These are phyloP conservation scores for Chlorella ohadii DNA, from an alignment of 139 green algal species.

Conservation along the genomic window DNA sequence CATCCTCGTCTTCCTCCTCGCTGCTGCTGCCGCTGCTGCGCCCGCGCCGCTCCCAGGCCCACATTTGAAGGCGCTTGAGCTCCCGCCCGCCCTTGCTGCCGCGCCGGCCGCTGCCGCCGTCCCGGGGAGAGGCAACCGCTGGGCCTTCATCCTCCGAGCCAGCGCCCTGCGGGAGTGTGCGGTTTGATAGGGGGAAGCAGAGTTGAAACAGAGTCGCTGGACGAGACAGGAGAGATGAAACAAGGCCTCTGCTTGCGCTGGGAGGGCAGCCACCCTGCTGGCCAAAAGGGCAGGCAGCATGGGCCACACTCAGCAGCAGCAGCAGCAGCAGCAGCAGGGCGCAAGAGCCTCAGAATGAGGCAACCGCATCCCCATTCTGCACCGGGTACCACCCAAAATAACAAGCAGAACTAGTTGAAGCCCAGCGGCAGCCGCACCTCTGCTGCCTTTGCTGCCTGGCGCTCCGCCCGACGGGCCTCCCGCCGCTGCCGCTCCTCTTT, in stretches of 20 bases:
- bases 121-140: neutral
- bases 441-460: neutral
- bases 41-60: conserved; percentile 32
- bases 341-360: no score
- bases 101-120: neutral
- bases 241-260: no score
- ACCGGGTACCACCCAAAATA: no score
- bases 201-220: no score
- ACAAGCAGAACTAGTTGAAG: no score
- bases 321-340: no score
- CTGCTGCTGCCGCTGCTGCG: neutral
- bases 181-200: no score
- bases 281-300: no score
- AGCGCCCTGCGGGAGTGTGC: neutral
- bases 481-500: neutral
- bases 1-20: conserved; percentile 20
- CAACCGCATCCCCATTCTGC: no score
- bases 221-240: neutral
- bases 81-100: conserved; percentile 14
- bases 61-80: conserved; percentile 31
- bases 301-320: no score
- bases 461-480: conserved; percentile 7
- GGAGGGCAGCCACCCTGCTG: no score
- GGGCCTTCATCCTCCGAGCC: conserved; percentile 14
- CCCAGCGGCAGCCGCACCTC: neutral